phyloP scores from a whole-genome alignment of 495 filamentous ascomycete species.

The Corynascus novoguineensis region DNA sequence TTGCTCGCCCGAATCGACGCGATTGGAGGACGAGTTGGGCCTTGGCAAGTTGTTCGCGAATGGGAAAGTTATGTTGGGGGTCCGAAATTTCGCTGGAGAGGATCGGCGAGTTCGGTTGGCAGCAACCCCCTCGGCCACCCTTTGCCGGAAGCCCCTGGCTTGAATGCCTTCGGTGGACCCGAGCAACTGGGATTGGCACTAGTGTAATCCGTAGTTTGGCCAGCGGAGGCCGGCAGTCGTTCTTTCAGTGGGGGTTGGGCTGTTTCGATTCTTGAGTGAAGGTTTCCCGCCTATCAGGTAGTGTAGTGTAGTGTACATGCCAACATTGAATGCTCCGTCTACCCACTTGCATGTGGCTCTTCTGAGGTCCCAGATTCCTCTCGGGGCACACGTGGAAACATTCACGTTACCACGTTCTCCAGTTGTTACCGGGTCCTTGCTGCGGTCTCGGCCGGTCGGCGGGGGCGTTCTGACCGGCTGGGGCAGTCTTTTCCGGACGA shows the following conservation, averaged over 20 bases:
- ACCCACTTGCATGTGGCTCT: neutral
- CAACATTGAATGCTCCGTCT: neutral
- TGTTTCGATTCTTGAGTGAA: too few species aligned
- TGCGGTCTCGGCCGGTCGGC: neutral
- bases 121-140: neutral
- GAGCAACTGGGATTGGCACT: neutral
- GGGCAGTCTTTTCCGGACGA: constrained; percentile 5
- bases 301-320: too few species aligned
- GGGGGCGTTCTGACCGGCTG: neutral
- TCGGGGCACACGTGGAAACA: too few species aligned
- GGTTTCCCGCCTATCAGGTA: too few species aligned
- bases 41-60: neutral
- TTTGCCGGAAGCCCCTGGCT: too few species aligned
- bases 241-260: neutral
- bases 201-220: too few species aligned
- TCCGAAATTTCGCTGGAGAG: neutral
- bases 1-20: too few species aligned
- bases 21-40: neutral
- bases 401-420: too few species aligned
- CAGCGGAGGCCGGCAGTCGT: neutral
- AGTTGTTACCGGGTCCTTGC: neutral
- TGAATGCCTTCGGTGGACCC: neutral
- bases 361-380: neutral
- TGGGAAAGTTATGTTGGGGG: neutral
- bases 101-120: neutral